These are phyloP conservation scores for Sordariomycetes sp. DNA, from an alignment of 2,329 filamentous ascomycete genomes.

Conservation along the genomic window DNA sequence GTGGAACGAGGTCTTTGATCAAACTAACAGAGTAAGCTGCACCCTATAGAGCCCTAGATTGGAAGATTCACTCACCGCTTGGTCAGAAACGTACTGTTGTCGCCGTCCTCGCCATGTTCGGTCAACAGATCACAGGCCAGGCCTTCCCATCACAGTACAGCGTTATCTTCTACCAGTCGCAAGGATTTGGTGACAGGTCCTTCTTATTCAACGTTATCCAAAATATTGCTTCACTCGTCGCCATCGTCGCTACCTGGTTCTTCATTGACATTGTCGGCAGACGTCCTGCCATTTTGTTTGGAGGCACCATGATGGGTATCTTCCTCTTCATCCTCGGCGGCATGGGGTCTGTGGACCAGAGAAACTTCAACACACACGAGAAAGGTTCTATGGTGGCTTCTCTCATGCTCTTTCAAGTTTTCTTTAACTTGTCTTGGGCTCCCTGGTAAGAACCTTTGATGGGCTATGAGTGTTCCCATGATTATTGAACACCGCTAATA, in stretches of 20 bases:
- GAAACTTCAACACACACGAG: conserved; percentile 3
- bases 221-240: conserved; percentile 7
- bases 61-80: neutral
- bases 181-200: conserved; percentile 13
- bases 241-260: conserved; percentile 12
- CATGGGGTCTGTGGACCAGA: conserved; percentile 6
- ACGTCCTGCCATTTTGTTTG: conserved; percentile 14
- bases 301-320: conserved; percentile 12
- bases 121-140: conserved; percentile 21
- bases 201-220: conserved; percentile 16
- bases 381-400: conserved; percentile 11
- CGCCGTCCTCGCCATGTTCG: conserved; percentile 17
- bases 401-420: conserved; percentile 13
- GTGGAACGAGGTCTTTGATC: conserved; percentile 13
- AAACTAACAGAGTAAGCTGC: conserved; percentile 8
- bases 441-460: conserved; percentile 14
- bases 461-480: too few relatives aligned
- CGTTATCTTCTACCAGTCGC: conserved; percentile 17
- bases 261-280: conserved; percentile 14
- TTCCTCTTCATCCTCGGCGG: conserved; percentile 14
- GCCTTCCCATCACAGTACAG: conserved; percentile 18
- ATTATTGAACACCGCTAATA: too few relatives aligned
- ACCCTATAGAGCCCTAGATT: too few relatives aligned
- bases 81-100: conserved; percentile 10
- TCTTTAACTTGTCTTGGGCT: conserved; percentile 16